These are phyloP conservation scores for Trametes meyenii DNA, from an alignment of 768 basidiomycete genomes.

Conservation along the genomic window DNA sequence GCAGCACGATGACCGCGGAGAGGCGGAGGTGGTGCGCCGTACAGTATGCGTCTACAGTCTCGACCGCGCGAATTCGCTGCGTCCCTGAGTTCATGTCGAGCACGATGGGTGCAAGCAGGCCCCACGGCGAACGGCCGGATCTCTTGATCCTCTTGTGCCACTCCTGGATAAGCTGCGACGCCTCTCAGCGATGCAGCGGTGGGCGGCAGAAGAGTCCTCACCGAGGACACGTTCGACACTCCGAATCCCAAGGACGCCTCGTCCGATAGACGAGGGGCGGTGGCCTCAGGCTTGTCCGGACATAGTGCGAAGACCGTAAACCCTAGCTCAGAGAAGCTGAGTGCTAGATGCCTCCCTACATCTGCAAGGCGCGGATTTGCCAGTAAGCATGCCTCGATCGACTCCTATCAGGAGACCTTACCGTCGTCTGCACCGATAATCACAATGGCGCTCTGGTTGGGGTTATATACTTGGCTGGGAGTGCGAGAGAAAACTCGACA, in stretches of 20 bases:
- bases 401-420: slow-evolving; percentile 12
- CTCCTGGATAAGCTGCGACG: slow-evolving; percentile 35
- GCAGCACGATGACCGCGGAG: slow-evolving; percentile 34
- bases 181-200: background rate
- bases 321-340: slow-evolving; percentile 38
- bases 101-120: slow-evolving; percentile 36
- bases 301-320: slow-evolving; percentile 38
- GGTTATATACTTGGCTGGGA: slow-evolving; percentile 30
- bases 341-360: slow-evolving; percentile 34
- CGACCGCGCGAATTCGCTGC: slow-evolving; percentile 34
- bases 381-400: slow-evolving; percentile 5
- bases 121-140: slow-evolving; percentile 33
- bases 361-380: slow-evolving; percentile 26
- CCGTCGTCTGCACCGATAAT: slow-evolving; percentile 37
- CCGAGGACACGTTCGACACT: slow-evolving; percentile 31
- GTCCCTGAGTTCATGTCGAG: slow-evolving; percentile 33
- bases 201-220: slow-evolving; percentile 20
- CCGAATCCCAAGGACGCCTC: slow-evolving; percentile 6
- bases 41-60: slow-evolving; percentile 37
- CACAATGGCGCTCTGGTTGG: slow-evolving; percentile 34
- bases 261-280: background rate
- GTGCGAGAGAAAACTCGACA: slow-evolving; percentile 18
- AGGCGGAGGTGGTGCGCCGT: slow-evolving; percentile 32
- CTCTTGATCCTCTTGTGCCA: slow-evolving; percentile 39
- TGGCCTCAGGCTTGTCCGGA: slow-evolving; percentile 21